Evolutionary conservation across 306 rosid genomes (phyloP).

Genomic region (Quercus alba): DNA sequence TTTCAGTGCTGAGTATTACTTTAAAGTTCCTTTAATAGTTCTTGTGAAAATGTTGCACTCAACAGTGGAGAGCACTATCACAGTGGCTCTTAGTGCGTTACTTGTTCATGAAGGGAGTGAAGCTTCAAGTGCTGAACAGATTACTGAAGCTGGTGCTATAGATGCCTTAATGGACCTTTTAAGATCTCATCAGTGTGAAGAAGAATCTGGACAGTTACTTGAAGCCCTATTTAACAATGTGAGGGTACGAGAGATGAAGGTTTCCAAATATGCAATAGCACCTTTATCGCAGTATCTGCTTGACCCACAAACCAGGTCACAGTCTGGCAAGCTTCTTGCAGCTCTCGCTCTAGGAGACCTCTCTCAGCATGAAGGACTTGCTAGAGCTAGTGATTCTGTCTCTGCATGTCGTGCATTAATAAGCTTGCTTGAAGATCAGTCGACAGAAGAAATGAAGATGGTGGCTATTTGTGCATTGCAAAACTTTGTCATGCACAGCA

Average conservation of each 20-base stretch:
- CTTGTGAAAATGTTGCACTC: constrained; percentile 93
- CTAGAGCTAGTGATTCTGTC: constrained; percentile 79
- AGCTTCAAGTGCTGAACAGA: constrained; percentile 80
- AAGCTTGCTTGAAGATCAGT: constrained; percentile 93
- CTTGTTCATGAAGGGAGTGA: constrained; percentile 73
- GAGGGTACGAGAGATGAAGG: constrained; percentile 88
- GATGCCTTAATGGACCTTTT: constrained; percentile 80
- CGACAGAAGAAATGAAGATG: constrained; percentile 93
- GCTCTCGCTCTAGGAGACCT: constrained; percentile 90
- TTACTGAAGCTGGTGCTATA: constrained; percentile 86
- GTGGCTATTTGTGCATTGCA: constrained; percentile 95
- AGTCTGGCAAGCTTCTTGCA: constrained; percentile 86
- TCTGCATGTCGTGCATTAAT: constrained; percentile 94
- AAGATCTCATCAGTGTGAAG: constrained; percentile 96
- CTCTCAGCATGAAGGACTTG: constrained; percentile 87
- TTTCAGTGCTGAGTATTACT: constrained; percentile 77
- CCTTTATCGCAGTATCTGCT: constrained; percentile 91
- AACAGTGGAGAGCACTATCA: constrained; percentile 69
- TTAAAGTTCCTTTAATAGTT: constrained; percentile 89
- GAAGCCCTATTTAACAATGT: constrained; percentile 89
- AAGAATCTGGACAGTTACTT: constrained; percentile 79
- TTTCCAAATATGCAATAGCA: constrained; percentile 83
- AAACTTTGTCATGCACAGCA: constrained; percentile 94
- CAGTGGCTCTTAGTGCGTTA: constrained; percentile 71
- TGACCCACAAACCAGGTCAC: constrained; percentile 86